Evolutionary conservation across 345 rosid genomes (phyloP), one percentile per base, ranked within the genome.

Genomic region (Brassica cretica): DNA sequence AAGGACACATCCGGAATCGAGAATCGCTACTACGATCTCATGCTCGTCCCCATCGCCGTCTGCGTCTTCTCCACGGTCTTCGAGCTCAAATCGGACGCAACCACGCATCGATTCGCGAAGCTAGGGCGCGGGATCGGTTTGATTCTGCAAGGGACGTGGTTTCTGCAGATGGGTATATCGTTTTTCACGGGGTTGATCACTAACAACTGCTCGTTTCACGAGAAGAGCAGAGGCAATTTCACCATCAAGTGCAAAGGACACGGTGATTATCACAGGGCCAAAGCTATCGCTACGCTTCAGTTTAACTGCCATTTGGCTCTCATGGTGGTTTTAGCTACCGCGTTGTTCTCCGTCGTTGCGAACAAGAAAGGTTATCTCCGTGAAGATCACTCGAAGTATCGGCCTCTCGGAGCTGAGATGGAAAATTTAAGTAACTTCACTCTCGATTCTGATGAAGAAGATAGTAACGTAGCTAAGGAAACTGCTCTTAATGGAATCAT

Each of bases 221-320:
- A 82, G 68, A 89, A 85, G 79, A 89, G 93, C 46, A 80, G 90
- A 77, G 97, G 97, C 44, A 91, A 94, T 73, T 92, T 82, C 80
- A 89, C 93, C 5, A 83, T 94, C 32, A 91, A 72, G 80, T 94
- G 98, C 73, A 87, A 83, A 80, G 93, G 88, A 53, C 97, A 92
- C 75, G 39, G 76, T 6, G 95, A 94, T 63, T 92, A 88, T 83
- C 98, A 94, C 59, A 76, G 97, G 68, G 97, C 88, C 0, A 87
- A 89, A 83, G 95, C 97, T 3, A 88, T 92, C 3, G 98, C 97
- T 0, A 92, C 98, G 8, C 91, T 94, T 77, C 97, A 89, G 85
- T 94, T 94, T 35, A 91, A 94, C 80, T 87, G 89, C 70, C 97
- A 91, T 85, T 93, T 94, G 67, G 97, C 98, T 37, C 67, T 94